Conservation (phyloP, 495 filamentous ascomycete species). For the Penicillium coffeae region DNA sequence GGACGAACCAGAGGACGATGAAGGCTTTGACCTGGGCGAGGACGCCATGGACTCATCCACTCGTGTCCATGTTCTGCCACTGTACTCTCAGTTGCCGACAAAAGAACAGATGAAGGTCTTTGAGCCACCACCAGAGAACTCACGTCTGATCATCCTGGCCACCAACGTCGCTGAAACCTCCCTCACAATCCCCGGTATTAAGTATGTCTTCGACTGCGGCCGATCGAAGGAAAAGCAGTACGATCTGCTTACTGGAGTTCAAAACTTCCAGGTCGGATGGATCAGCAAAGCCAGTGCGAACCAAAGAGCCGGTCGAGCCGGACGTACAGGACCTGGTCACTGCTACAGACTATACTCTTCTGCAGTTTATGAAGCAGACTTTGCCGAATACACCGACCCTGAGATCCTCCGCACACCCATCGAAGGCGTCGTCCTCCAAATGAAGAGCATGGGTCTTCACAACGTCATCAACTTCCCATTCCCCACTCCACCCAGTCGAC, state of each 20-base stretch:
- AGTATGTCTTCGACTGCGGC: constrained; percentile 95
- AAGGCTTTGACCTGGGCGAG: constrained; percentile 58
- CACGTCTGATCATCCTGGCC: constrained; percentile 83
- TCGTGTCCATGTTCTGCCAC: constrained; percentile 77
- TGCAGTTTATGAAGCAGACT: constrained; percentile 89
- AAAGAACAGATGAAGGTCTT: constrained; percentile 94
- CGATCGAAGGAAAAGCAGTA: constrained; percentile 88
- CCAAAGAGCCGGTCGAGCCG: constrained; percentile 91
- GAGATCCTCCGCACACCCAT: constrained; percentile 92
- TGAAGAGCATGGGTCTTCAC: constrained; percentile 92
- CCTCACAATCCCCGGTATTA: constrained; percentile 92
- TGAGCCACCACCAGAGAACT: constrained; percentile 76
- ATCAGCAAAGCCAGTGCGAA: constrained; percentile 95
- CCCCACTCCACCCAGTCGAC: constrained; percentile 81
- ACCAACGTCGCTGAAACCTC: constrained; percentile 98
- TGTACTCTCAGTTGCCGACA: constrained; percentile 93
- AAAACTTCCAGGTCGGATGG: constrained; percentile 93
- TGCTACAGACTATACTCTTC: constrained; percentile 93
- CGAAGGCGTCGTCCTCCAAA: constrained; percentile 86
- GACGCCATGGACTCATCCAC: constrained; percentile 62
- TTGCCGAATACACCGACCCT: constrained; percentile 77
- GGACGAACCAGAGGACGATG: constrained; percentile 51
- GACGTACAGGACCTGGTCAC: constrained; percentile 92
- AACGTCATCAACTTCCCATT: constrained; percentile 96
- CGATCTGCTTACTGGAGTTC: constrained; percentile 78